Percentiles rank a stretch among this genome's conserved stretches.
phyloP scores from a whole-genome alignment of 2,329 filamentous ascomycete genomes.

The Canariomyces notabilis region DNA sequence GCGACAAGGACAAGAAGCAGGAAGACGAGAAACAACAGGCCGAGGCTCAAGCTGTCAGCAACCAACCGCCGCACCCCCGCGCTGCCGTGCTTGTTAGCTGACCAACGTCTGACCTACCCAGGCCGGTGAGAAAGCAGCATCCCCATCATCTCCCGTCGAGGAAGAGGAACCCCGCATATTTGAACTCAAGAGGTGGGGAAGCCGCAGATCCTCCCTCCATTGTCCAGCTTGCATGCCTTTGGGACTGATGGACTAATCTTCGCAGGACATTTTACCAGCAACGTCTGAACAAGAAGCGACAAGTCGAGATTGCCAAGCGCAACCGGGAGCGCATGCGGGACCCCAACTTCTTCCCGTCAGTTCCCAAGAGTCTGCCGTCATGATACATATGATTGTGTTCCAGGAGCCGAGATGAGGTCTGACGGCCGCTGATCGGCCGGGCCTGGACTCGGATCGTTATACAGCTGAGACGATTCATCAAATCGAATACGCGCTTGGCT shows the following conservation, averaged over 20 bases:
- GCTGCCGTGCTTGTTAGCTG: no score
- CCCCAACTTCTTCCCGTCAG: constrained; percentile 77
- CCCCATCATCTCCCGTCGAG: constrained; percentile 17
- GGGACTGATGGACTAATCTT: neutral
- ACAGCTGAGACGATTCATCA: no score
- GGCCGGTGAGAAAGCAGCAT: constrained; percentile 23
- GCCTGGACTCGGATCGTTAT: no score
- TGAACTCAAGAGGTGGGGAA: constrained; percentile 67
- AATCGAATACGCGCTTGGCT: no score
- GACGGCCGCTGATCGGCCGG: neutral
- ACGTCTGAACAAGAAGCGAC: constrained; percentile 71
- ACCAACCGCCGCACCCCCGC: no score
- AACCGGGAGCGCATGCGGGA: constrained; percentile 77
- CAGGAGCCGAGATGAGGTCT: neutral
- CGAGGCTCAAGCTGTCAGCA: constrained; percentile 20
- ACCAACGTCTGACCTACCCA: neutral
- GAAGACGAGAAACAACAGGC: constrained; percentile 26
- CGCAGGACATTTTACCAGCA: constrained; percentile 78
- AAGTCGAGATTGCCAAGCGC: constrained; percentile 71
- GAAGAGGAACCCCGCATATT: constrained; percentile 77
- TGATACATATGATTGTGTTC: neutral
- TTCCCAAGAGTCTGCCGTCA: constrained; percentile 58
- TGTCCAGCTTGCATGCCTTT: neutral
- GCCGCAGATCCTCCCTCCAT: no score
- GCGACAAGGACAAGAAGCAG: constrained; percentile 37